A percentile compares a stretch with the other conserved stretches of the same genome.
These are phyloP conservation scores for Amanita brunnescens DNA, from an alignment of 768 basidiomycete genomes.

Conservation along the genomic window DNA sequence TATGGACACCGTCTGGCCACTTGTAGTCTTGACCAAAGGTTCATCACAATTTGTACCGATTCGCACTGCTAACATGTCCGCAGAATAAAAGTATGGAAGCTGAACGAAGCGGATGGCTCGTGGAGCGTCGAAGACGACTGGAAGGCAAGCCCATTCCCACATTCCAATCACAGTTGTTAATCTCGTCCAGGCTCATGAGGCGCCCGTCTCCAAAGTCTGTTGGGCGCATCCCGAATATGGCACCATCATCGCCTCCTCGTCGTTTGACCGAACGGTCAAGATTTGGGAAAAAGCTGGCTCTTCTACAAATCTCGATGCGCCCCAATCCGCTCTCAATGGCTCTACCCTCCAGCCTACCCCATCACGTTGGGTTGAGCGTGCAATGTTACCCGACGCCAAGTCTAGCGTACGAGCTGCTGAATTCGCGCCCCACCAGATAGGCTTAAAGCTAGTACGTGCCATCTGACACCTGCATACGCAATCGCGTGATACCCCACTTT, in stretches of 20 bases:
- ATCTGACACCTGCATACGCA: background rate
- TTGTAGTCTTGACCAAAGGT: constrained; percentile 79
- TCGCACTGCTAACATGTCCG: constrained; percentile 8
- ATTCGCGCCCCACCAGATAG: constrained; percentile 83
- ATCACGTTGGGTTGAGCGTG: constrained; percentile 66
- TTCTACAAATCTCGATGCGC: constrained; percentile 19
- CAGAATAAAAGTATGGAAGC: constrained; percentile 81
- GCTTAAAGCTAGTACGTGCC: constrained; percentile 70
- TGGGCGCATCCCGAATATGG: constrained; percentile 97
- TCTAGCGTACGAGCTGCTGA: constrained; percentile 82
- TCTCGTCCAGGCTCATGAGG: constrained; percentile 77
- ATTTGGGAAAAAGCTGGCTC: constrained; percentile 72
- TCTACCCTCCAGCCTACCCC: constrained; percentile 18
- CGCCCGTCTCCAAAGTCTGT: constrained; percentile 70
- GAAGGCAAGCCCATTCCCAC: constrained; percentile 49
- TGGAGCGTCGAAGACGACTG: constrained; percentile 86
- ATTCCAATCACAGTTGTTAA: background rate
- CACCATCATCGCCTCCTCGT: constrained; percentile 75
- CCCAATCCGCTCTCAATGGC: constrained; percentile 19
- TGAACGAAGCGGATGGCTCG: constrained; percentile 61
- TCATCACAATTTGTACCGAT: constrained; percentile 9
- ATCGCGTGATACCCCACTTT: background rate
- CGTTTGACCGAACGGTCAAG: constrained; percentile 87
- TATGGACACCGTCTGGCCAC: constrained; percentile 80
- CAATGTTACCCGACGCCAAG: constrained; percentile 71